phyloP scores from a whole-genome alignment of 257 asterid species.

The Nicotiana undulata region DNA sequence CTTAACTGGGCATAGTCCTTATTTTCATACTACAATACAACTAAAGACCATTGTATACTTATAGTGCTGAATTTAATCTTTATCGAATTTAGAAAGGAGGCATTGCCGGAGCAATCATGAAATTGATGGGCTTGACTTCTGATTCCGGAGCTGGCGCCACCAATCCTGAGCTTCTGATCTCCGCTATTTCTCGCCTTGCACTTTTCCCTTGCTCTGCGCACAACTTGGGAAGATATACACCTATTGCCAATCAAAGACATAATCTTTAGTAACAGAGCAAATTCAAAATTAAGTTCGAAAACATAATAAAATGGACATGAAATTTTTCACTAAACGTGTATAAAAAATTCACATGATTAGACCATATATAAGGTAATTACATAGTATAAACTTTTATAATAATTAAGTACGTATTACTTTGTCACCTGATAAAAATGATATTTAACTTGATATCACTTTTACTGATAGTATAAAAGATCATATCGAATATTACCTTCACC shows the following conservation, averaged over 20 bases:
- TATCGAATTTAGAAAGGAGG: constrained; percentile 22
- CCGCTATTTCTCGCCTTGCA: constrained; percentile 50
- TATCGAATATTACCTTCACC: constrained; percentile 45
- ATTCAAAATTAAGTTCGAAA: neutral
- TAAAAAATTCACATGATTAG: too few species aligned
- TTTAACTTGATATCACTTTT: too few species aligned
- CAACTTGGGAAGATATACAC: constrained; percentile 64
- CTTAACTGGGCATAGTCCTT: neutral
- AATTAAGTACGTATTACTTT: too few species aligned
- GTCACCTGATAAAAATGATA: too few species aligned
- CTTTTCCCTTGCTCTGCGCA: constrained; percentile 37
- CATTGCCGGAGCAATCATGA: constrained; percentile 27
- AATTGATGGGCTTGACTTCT: constrained; percentile 1
- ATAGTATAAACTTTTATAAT: too few species aligned
- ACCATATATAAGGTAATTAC: too few species aligned
- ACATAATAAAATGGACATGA: too few species aligned
- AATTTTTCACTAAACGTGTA: too few species aligned
- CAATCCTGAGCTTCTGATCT: constrained; percentile 54
- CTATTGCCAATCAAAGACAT: constrained; percentile 4
- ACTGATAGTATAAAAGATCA: too few species aligned
- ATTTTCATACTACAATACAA: neutral
- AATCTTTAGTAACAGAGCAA: neutral
- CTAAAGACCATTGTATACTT: neutral
- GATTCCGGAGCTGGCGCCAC: constrained; percentile 42
- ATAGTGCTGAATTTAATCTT: neutral